Evolutionary conservation across 2,329 filamentous ascomycete species (phyloP).

Genomic region (Chaetomium strumarium): DNA sequence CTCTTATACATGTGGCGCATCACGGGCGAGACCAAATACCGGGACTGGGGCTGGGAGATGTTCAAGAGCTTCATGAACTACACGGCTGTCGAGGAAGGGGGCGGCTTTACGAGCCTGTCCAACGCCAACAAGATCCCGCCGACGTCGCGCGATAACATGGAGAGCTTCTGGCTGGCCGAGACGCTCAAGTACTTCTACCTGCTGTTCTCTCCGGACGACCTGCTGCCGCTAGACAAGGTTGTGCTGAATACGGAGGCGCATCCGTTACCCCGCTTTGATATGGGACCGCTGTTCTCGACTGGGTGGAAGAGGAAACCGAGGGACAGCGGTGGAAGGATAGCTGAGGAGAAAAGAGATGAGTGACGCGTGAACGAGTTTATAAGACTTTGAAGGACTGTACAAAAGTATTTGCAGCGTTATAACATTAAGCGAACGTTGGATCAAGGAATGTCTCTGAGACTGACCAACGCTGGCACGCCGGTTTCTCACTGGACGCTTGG

Average conservation of each 20-base stretch:
- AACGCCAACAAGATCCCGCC: constrained; percentile 71
- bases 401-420: neutral
- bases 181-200: constrained; percentile 98
- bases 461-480: neutral
- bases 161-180: constrained; percentile 98
- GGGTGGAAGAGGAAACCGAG: constrained; percentile 72
- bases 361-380: neutral
- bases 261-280: constrained; percentile 78
- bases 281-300: constrained; percentile 69
- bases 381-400: neutral
- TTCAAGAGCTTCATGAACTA: constrained; percentile 87
- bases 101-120: constrained; percentile 75
- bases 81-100: constrained; percentile 69
- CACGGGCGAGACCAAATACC: constrained; percentile 80
- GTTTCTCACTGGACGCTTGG: neutral
- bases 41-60: constrained; percentile 98
- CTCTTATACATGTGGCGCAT: constrained; percentile 99
- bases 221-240: constrained; percentile 78
- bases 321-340: constrained; percentile 39
- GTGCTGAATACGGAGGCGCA: constrained; percentile 98
- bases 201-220: constrained; percentile 76
- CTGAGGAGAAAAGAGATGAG: constrained; percentile 13
- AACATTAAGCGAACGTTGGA: too few species aligned
- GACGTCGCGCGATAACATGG: constrained; percentile 79
- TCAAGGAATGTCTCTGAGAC: too few species aligned